Evolutionary conservation across 495 filamentous ascomycete genomes (phyloP).

Genomic region (Melanomma pulvis-pyrius): DNA sequence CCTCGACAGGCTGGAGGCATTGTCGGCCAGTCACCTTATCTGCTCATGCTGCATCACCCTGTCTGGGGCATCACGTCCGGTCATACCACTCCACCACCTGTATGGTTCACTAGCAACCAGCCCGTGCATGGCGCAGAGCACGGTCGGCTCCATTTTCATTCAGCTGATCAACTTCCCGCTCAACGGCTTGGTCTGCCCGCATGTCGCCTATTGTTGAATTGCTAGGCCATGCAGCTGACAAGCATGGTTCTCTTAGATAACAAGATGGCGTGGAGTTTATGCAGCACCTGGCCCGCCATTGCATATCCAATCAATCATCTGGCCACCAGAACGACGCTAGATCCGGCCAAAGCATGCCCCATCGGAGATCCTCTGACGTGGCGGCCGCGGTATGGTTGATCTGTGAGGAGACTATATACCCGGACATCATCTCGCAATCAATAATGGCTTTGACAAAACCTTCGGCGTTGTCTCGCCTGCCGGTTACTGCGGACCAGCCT

Average conservation of each 20-base stretch:
- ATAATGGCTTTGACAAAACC: conserved; percentile 34
- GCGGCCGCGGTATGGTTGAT: conserved; percentile 42
- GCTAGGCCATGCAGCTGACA: conserved; percentile 41
- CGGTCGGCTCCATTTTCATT: conserved; percentile 22
- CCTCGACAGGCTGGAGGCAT: conserved; percentile 32
- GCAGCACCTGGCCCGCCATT: conserved; percentile 38
- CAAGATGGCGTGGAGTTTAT: conserved; percentile 39
- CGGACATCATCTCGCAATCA: conserved; percentile 34
- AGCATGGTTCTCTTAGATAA: conserved; percentile 36
- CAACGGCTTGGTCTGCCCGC: conserved; percentile 37
- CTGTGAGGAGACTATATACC: conserved; percentile 33
- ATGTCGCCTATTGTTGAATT: conserved; percentile 37
- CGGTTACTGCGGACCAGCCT: conserved; percentile 24
- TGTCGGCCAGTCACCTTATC: conserved; percentile 43
- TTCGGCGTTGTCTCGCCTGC: conserved; percentile 30
- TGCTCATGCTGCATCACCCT: conserved; percentile 37
- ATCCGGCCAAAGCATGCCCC: conserved; percentile 39
- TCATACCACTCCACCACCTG: conserved; percentile 31
- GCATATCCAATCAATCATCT: conserved; percentile 43
- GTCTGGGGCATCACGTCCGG: conserved; percentile 32
- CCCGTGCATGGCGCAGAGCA: conserved; percentile 36
- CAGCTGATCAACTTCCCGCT: conserved; percentile 41
- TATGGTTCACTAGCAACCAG: conserved; percentile 29
- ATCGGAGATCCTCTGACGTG: conserved; percentile 46
- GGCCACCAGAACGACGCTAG: conserved; percentile 37